Base-by-base conservation (phyloP, 2,329 filamentous ascomycete species). In the Amphichorda felina region DNA sequence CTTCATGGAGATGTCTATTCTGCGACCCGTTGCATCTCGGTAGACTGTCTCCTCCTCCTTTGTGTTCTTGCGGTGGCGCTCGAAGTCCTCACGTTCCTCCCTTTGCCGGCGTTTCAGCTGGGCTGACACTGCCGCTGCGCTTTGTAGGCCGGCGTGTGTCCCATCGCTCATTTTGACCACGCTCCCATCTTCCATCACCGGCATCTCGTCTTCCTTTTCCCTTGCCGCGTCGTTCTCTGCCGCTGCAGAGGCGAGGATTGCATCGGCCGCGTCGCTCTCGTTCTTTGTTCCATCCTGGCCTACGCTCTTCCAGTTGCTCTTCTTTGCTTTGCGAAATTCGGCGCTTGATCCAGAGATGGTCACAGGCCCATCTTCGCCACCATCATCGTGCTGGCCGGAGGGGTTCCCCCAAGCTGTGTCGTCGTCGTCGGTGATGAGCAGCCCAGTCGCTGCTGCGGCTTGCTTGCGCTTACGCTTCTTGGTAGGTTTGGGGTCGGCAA, bases 1-100 rank as follows among this genome's bases (percentile, higher is more conserved):
- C 57, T 85, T 86, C 82, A 94, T 85, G 14, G 80, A 79, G 17
- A 96, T 75, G 50, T 98, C 94, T 43, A 98, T 88, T 37, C 94
- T 79, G n/a, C 88, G 74, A 10, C 91, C 91, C 3, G 83, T 91
- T 9, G 93, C 91, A 59, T 98, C 91, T 47, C 91, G 82, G 55
- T 96, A 95, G 17, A 95, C 87, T 0, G 89, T 94, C 59, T 95
- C 86, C 48, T 80, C 72, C 22, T 73, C 72, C 38, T 64, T 60
- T 28, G 54, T 55, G 41, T 54, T 61, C 39, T 60, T 66, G 24
- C 53, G 45, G 47, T 56, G 58, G 41, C 43, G 48, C 40, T 67
- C 61, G 47, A 70, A 72, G 17, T 66, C 62, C 11, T 60, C 60
- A n/a, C 57, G 56, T 40, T 87, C 80, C 44, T 79, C 73, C 10